phyloP scores from a whole-genome alignment of 2,329 filamentous ascomycete genomes.

The Colletotrichum tabaci region DNA sequence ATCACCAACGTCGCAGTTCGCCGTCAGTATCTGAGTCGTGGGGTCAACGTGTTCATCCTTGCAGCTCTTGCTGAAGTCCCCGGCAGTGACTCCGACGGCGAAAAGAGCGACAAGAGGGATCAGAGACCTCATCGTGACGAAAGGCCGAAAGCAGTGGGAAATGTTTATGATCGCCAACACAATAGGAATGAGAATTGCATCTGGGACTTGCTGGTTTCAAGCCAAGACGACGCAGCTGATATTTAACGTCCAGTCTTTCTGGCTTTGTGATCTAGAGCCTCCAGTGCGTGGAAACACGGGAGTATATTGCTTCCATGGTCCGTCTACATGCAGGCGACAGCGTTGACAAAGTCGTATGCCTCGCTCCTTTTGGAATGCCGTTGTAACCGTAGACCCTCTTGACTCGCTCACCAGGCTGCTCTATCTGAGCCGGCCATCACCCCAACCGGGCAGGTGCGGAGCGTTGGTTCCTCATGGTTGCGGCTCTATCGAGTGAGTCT shows the following conservation, averaged over 20 bases:
- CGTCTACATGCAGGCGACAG: neutral
- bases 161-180: no score
- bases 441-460: slow-evolving; percentile 34
- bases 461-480: slow-evolving; percentile 8
- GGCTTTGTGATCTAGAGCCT: neutral
- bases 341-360: neutral
- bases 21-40: slow-evolving; percentile 29
- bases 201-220: neutral
- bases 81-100: slow-evolving; percentile 6
- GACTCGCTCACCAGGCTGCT: neutral
- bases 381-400: slow-evolving; percentile 13
- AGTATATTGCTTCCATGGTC: slow-evolving; percentile 2
- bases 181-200: neutral
- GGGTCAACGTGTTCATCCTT: slow-evolving; percentile 31
- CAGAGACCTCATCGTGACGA: slow-evolving; percentile 4
- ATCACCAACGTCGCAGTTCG: slow-evolving; percentile 34
- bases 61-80: slow-evolving; percentile 36
- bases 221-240: neutral
- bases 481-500: no score
- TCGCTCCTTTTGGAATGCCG: slow-evolving; percentile 8
- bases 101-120: neutral
- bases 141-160: neutral
- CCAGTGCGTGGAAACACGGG: neutral
- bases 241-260: slow-evolving; percentile 5
- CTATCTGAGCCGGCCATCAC: slow-evolving; percentile 11